These are phyloP conservation scores for Venturia nashicola DNA, from an alignment of 2,329 filamentous ascomycete species.

Conservation along the genomic window DNA sequence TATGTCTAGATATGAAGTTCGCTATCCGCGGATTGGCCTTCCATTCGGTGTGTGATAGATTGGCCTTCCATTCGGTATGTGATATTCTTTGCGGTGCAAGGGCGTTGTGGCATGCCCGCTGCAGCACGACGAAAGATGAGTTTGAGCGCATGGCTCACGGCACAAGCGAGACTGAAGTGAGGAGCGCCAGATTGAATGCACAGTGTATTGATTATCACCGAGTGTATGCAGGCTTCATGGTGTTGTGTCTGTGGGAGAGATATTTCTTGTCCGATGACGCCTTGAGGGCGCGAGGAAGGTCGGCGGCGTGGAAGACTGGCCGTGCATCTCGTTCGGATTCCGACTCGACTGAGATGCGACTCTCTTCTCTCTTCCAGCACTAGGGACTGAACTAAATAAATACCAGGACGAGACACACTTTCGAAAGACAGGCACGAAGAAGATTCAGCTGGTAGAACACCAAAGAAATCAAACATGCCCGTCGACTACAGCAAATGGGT, in stretches of 20 bases:
- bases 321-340: not conserved
- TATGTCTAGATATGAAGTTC: not conserved
- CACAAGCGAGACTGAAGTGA: not conserved
- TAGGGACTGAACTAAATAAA: not conserved
- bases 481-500: slow-evolving; percentile 66
- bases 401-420: not conserved
- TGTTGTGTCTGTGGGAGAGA: not conserved
- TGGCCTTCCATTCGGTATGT: not conserved
- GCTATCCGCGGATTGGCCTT: slow-evolving; percentile 4
- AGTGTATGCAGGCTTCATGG: not conserved
- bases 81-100: not conserved
- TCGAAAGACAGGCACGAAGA: not conserved
- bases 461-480: slow-evolving; percentile 29
- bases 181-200: not conserved
- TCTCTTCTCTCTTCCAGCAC: not conserved
- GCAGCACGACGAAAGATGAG: slow-evolving; percentile 3
- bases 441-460: not conserved
- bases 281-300: not conserved
- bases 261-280: not conserved
- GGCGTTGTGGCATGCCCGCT: slow-evolving; percentile 9
- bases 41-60: slow-evolving; percentile 1
- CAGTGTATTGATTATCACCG: not conserved
- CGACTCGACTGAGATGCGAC: not conserved
- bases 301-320: not conserved
- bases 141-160: slow-evolving; percentile 8